These are phyloP conservation scores for Eucalyptus pumila DNA, from an alignment of 345 rosid species.

Conservation along the genomic window DNA sequence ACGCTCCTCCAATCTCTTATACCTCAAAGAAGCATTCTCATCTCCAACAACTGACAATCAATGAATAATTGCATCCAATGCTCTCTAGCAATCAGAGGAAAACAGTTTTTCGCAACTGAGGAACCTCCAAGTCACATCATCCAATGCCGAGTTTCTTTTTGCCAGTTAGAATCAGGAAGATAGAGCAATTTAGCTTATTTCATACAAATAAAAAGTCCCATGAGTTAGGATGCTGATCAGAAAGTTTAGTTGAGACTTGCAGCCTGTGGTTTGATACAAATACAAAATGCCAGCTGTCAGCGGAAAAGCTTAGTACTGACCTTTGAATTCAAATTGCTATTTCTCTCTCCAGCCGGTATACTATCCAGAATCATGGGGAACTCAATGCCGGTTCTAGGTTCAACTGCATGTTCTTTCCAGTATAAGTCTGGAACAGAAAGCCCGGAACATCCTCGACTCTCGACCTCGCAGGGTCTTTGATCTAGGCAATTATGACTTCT, in stretches of 20 bases:
- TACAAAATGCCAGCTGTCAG: background rate
- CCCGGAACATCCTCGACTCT: conserved; percentile 18
- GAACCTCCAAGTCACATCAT: background rate
- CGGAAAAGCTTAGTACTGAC: conserved; percentile 11
- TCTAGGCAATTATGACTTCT: conserved; percentile 17
- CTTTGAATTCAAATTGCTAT: conserved; percentile 43
- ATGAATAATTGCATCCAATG: background rate
- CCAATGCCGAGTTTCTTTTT: background rate
- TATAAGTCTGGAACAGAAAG: conserved; percentile 41
- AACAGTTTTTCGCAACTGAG: background rate
- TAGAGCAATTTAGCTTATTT: background rate
- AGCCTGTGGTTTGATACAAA: background rate
- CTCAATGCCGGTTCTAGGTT: conserved; percentile 79
- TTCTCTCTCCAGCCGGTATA: conserved; percentile 7
- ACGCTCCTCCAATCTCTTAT: background rate
- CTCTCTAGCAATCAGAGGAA: background rate
- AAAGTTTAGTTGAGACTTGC: background rate
- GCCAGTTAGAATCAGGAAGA: background rate
- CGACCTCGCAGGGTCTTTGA: conserved; percentile 49
- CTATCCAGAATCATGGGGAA: conserved; percentile 54
- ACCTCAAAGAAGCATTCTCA: background rate
- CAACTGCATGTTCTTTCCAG: conserved; percentile 38
- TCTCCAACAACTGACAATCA: background rate
- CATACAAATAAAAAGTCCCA: background rate
- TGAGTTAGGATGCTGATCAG: background rate